Evolutionary conservation across 192 early-diverging fungal genomes (phyloP), one percentile per base, ranked within the genome.

Genomic region (Diversispora epigaea): DNA sequence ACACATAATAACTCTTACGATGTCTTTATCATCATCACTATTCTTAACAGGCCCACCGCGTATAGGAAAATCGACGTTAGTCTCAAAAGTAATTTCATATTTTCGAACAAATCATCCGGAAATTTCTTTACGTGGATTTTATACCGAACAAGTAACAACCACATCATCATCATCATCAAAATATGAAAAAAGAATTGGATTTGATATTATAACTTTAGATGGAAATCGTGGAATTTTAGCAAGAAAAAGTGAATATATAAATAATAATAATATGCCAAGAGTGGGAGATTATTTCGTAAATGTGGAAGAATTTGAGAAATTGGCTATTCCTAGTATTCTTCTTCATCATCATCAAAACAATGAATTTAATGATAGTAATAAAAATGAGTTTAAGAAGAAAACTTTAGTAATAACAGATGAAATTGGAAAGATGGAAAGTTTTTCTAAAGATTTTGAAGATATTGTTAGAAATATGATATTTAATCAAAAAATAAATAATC

Each of bases 381-480:
- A 22, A 4, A 3, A 6, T 55, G 9, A 58, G 12, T 1, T 32
- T 32, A 22, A 12, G 2, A 58, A 58, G 12, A 58, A 58, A 58
- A 7, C 8, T 0, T n/a, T 58, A 22, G 9, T 58, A 3, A 22
- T 58, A 58, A 58, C 21, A 22, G 57, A 58, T 58, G 57, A 58
- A 58, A 22, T 58, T 58, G 57, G 57, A 22, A 58, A 58, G 15
- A 58, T 58, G 57, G 57, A 58, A 58, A 15, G 22, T 22, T 58
- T 58, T 58, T 58, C 57, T 22, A 58, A 58, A 22, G 21, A 22
- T 10, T 58, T 58, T 58, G 25, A 58, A 11, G 57, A 58, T 22
- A 58, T 22, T 58, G 22, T 58, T 10, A 58, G 57, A 58, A 58
- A 58, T 58, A 22, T 58, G 15, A 15, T 58, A 25, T 58, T 22